Evolutionary conservation across 148 eudicot species (phyloP), one percentile per base, ranked within the genome.

Genomic region (Silene uniflora): DNA sequence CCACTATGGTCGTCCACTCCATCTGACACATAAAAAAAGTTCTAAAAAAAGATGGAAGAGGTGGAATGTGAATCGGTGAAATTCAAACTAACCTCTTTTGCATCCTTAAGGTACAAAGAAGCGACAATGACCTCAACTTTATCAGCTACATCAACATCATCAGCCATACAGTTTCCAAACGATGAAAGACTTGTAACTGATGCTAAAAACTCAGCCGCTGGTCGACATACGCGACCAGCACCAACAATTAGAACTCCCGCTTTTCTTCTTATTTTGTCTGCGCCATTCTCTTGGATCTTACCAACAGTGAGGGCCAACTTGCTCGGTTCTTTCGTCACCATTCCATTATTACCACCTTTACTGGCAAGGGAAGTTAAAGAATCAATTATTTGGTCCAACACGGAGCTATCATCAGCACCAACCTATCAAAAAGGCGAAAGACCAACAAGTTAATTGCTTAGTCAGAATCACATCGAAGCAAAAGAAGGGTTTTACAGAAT

Each of bases 161-260:
- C 80, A 25, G 56, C 81, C 25, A 74, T 56, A 65, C 78, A 84
- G 75, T 88, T 78, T 64, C 82, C 86, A 24, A 84, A 78, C 86
- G 87, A 81, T 35, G 92, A 82, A 78, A 71, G 73, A 63, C 85
- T 84, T 78, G 88, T 87, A 49, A 84, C 73, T 32, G 98, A 89
- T 75, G 93, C 80, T 74, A 95, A 85, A 73, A 92, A 80, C 75
- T 92, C 97, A 60, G 83, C 94, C 75, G 98, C 97, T 78, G 99
- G 99, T 83, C 87, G 89, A 84, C 99, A 96, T 68, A 96, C 99
- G 22, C 98, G 87, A n/a, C 99, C 99, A 76, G 99, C 98, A 76
- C 99, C 99, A 81, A 96, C 89, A 77, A 96, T 90, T 10, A 96
- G 86, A 73, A 96, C 91, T n/a, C 42, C 62, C 67, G 76, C 67